Evolutionary conservation across 345 rosid species (phyloP), one percentile per base, ranked within the genome.

Genomic region (Leavenworthia alabamica): DNA sequence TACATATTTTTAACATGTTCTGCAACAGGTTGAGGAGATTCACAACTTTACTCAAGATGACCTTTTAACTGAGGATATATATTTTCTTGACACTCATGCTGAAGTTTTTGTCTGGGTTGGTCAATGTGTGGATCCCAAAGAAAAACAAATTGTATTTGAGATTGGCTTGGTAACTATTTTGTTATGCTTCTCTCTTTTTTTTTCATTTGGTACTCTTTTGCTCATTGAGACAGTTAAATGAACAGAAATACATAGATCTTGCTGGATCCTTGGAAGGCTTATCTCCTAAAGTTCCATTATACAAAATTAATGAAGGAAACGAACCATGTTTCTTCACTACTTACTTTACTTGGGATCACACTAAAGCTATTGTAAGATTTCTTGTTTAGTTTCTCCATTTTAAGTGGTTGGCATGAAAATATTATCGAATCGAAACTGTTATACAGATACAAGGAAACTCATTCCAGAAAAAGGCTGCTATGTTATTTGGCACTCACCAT

Each of bases 51-150:
- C 75, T 62, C 99, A 93, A 76, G 99, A 89, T 77, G 99, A 93
- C 62, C 83, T 93, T 13, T 77, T 93, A 82, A 81, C 96, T 7
- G 99, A 93, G 75, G 99, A 93, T 76, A 70, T 84, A 60, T 70
- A 89, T 80, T 71, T 93, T 31, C 90, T 93, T 20, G 99, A 93
- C 75, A 87, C 99, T 2, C 94, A 82, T 70, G 90, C 94, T 63
- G 99, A 89, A 74, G 96, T 89, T 65, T 86, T 89, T 80, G 82
- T 89, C 52, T 93, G 99, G 99, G 86, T 89, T 77, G 99, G 99
- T 68, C 89, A 87, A 43, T 82, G 73, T 8, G 95, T 78, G 26
- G 96, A 89, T 60, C 15, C 90, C 28, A 84, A 81, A 70, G 97
- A 93, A 77, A 93, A 93, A 80, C 96, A 85, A 78, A 81, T 60